These are phyloP conservation scores for Daldinia childiae DNA, from an alignment of 495 filamentous ascomycete species.

Conservation along the genomic window DNA sequence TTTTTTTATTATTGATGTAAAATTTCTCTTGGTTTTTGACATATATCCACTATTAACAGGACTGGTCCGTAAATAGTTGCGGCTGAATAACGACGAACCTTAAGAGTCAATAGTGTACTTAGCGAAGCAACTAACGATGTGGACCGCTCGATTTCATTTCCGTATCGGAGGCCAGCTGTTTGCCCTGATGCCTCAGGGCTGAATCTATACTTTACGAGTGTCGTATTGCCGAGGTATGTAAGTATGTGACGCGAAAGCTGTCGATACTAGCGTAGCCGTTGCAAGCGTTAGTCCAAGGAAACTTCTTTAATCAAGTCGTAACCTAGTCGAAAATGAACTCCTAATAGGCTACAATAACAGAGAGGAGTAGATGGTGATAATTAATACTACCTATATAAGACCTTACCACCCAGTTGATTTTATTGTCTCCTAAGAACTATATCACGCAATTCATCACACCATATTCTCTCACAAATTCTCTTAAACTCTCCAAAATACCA, in stretches of 20 bases:
- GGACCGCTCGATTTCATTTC: not conserved
- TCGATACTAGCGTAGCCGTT: not conserved
- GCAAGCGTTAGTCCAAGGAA: conserved; percentile 22
- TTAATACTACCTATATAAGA: not conserved
- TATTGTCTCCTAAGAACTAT: not conserved
- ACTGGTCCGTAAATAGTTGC: not conserved
- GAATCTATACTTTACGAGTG: not conserved
- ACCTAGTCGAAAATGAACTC: not conserved
- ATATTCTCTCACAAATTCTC: not conserved
- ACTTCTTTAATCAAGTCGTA: not conserved
- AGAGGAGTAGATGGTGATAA: not conserved
- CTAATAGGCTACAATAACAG: not conserved
- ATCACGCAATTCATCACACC: not conserved
- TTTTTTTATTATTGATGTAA: not conserved
- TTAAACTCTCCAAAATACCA: not conserved
- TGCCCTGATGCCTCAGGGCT: not conserved
- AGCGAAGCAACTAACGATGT: conserved; percentile 2
- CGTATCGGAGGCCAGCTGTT: not conserved
- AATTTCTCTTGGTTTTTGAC: too few species aligned
- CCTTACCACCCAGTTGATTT: not conserved
- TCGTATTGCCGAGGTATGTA: not conserved
- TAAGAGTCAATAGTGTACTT: conserved; percentile 14
- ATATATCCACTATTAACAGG: not conserved
- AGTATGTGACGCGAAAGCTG: not conserved
- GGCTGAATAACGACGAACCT: not conserved